Percentiles rank a stretch among this genome's conserved stretches.
phyloP scores from a whole-genome alignment of 2,329 filamentous ascomycete genomes.

The Corynespora cassiicola region DNA sequence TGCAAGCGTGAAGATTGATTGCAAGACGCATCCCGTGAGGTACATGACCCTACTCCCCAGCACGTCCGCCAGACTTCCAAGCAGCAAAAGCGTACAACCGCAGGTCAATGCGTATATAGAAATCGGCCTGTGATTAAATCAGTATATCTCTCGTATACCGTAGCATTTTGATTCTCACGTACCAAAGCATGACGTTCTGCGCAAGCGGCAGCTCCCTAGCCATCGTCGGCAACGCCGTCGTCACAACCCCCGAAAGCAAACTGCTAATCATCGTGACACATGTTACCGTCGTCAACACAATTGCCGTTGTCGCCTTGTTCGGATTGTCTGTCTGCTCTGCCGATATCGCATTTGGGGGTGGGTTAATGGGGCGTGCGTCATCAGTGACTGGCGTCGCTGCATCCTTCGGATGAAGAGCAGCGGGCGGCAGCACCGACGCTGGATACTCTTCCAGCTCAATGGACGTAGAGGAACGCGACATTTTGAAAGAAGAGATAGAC shows the following conservation, averaged over 20 bases:
- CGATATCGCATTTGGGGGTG: conserved; percentile 14
- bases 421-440: conserved; percentile 9
- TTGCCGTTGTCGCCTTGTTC: conserved; percentile 30
- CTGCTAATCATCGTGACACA: conserved; percentile 33
- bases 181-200: conserved; percentile 37
- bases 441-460: conserved; percentile 29
- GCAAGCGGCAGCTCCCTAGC: conserved; percentile 37
- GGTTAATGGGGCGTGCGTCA: conserved; percentile 19
- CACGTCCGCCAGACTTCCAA: conserved; percentile 59
- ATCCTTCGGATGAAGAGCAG: conserved; percentile 19
- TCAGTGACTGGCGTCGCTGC: conserved; percentile 11
- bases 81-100: conserved; percentile 57
- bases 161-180: conserved; percentile 5
- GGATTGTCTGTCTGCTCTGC: conserved; percentile 20
- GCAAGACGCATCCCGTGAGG: conserved; percentile 53
- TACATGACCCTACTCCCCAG: conserved; percentile 57
- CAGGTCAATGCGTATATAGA: conserved; percentile 51
- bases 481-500: conserved; percentile 6
- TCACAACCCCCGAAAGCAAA: conserved; percentile 47
- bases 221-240: conserved; percentile 52
- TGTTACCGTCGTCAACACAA: conserved; percentile 33
- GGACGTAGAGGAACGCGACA: conserved; percentile 33
- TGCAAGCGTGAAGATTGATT: conserved; percentile 53
- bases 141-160: no score
- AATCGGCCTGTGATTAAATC: conserved; percentile 36